These are phyloP conservation scores for Geotrichum restrictum DNA, from an alignment of 1,139 yeast genomes.

Conservation along the genomic window DNA sequence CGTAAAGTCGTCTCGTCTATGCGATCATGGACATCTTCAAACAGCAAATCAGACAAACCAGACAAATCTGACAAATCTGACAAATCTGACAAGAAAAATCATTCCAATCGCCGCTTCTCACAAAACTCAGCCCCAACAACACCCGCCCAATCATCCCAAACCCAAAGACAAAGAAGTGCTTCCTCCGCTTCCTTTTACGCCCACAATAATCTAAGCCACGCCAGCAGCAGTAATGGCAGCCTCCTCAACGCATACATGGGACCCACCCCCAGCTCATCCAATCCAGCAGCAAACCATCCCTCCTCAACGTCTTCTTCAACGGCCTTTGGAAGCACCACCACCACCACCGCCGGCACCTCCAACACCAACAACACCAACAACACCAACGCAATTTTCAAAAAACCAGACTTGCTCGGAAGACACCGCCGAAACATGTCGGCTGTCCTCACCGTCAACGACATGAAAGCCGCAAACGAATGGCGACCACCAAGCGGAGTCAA, in stretches of 20 bases:
- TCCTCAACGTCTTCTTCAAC: not conserved
- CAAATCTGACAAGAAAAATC: no score
- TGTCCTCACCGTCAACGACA: not conserved
- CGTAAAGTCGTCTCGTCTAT: constrained; percentile 4
- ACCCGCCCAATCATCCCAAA: not conserved
- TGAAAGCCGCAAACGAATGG: not conserved
- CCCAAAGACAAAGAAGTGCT: constrained; percentile 1
- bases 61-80: no score
- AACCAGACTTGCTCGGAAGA: not conserved
- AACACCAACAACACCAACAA: not conserved
- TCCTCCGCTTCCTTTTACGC: constrained; percentile 1
- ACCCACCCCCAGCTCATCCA: not conserved
- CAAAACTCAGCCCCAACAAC: not conserved
- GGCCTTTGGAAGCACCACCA: not conserved
- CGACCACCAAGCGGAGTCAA: constrained; percentile 1
- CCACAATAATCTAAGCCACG: not conserved
- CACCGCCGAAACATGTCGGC: not conserved
- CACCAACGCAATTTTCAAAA: not conserved
- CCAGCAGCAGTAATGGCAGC: constrained; percentile 2
- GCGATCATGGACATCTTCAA: not conserved
- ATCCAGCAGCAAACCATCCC: no score
- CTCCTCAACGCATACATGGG: constrained; percentile 6
- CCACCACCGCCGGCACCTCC: not conserved
- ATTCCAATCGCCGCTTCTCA: no score
- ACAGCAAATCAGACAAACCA: not conserved